These are phyloP conservation scores for Heliamphora exappendiculata DNA, from an alignment of 148 eudicot species.

Conservation along the genomic window DNA sequence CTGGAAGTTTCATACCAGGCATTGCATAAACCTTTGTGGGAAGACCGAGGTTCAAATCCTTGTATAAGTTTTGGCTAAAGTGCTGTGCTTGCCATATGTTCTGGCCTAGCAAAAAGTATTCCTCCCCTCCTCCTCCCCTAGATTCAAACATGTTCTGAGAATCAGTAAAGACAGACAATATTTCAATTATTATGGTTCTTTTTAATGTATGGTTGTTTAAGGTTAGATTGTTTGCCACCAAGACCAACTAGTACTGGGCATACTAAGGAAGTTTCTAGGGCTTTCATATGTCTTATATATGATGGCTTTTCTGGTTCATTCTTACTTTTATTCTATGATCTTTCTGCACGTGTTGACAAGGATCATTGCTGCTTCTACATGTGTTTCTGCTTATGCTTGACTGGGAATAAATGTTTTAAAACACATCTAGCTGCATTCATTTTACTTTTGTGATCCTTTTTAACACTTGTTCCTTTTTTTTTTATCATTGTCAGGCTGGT, in stretches of 20 bases:
- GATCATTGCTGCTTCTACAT: background rate
- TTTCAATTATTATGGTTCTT: background rate
- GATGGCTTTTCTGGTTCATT: background rate
- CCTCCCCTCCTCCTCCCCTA: too few relatives aligned
- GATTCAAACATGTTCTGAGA: too few relatives aligned
- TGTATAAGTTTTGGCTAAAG: background rate
- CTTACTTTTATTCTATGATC: background rate
- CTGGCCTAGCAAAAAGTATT: too few relatives aligned
- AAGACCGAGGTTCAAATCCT: background rate
- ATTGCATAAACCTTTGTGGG: background rate
- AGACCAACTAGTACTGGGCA: background rate
- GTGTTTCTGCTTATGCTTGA: background rate
- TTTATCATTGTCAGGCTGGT: constrained; percentile 54
- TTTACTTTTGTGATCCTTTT: background rate
- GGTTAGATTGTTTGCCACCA: background rate
- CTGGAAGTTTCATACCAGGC: background rate
- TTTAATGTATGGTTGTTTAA: background rate
- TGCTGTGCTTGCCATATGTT: too few relatives aligned
- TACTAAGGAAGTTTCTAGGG: background rate
- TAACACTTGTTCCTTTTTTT: constrained; percentile 4
- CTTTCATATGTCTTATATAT: background rate
- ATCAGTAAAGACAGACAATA: too few relatives aligned
- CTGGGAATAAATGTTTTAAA: constrained; percentile 3
- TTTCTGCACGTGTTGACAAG: background rate
- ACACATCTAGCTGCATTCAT: background rate